Evolutionary conservation across 1,284 basidiomycete genomes (phyloP), one percentile per base, ranked within the genome.

Genomic region (Cryptococcus wingfieldii): DNA sequence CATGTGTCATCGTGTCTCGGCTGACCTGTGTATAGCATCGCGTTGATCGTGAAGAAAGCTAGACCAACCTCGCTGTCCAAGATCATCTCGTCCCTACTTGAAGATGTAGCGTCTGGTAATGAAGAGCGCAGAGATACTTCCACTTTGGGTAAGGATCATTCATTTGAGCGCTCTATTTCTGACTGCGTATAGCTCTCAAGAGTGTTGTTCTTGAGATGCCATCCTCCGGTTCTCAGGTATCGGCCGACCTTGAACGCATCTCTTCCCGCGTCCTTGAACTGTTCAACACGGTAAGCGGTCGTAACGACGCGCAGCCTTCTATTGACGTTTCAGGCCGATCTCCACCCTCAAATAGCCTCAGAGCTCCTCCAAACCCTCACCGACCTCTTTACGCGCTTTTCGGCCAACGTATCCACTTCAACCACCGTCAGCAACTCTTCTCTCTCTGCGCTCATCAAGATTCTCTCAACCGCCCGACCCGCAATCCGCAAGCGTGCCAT

Each of bases 401-500:
- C 80, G 38, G 83, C 63, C 53, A 56, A 87, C 59, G 78, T 90
- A n/a, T 78, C 85, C 5, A 80, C 82, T 54, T 79, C 83, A 5
- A 71, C 66, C 1, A 51, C 65, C 4, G 62, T 82, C 0, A 81
- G 83, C 56, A 68, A 67, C 14, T 68, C 84, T 16, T 87, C 90
- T 3, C 79, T 96, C 13, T 74, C 80, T 13, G 84, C 87, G 16
- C 83, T 96, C 47, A 83, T 86, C 0, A 86, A 87, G 38, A 82
- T 95, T 28, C 82, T 96, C 27, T 80, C 81, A 9, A 86, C 90
- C 69, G 66, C 84, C 9, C 86, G 91, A 7, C 83, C 88, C 9
- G 89, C 91, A 0, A 88, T 96, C 45, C 85, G 91, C 52, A 96
- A 96, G 78, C 87, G 91, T 53, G 86, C 89, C 2, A 93, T 97